These are phyloP conservation scores for Apiospora kogelbergensis DNA, from an alignment of 2,329 filamentous ascomycete genomes.

Conservation along the genomic window DNA sequence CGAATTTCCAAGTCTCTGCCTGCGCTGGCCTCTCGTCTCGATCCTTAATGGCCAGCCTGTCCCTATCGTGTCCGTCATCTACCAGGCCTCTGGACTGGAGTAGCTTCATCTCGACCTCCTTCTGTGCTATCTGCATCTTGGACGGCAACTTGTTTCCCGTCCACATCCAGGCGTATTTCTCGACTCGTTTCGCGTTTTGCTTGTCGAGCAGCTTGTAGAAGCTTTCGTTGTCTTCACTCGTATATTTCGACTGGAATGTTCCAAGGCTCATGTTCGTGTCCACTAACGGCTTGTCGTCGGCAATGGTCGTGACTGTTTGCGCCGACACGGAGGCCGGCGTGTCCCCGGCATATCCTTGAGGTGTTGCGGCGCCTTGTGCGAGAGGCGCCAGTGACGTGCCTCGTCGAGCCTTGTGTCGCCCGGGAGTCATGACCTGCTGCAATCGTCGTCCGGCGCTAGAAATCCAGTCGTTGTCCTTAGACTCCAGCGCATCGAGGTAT, in stretches of 20 bases:
- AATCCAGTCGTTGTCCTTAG: slow-evolving; percentile 84
- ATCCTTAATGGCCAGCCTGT: slow-evolving; percentile 65
- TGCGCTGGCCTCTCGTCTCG: slow-evolving; percentile 71
- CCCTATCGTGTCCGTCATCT: slow-evolving; percentile 58
- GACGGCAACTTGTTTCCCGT: slow-evolving; percentile 80
- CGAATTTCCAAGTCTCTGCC: slow-evolving; percentile 72
- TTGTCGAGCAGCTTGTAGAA: slow-evolving; percentile 91
- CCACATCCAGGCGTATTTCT: slow-evolving; percentile 90
- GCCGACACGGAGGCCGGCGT: slow-evolving; percentile 66
- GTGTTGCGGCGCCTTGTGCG: slow-evolving; percentile 53
- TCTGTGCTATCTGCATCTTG: slow-evolving; percentile 74
- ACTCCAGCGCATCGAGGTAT: slow-evolving; percentile 88
- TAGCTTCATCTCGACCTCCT: slow-evolving; percentile 57
- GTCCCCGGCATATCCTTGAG: slow-evolving; percentile 66
- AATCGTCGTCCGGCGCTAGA: slow-evolving; percentile 72
- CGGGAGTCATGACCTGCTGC: slow-evolving; percentile 79
- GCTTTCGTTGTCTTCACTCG: slow-evolving; percentile 95
- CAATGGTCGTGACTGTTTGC: slow-evolving; percentile 33
- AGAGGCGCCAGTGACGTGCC: slow-evolving; percentile 32
- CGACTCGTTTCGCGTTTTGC: slow-evolving; percentile 80
- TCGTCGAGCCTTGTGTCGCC: slow-evolving; percentile 42
- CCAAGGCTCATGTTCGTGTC: slow-evolving; percentile 80
- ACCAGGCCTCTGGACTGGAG: slow-evolving; percentile 44
- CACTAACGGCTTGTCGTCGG: slow-evolving; percentile 47
- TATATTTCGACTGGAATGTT: slow-evolving; percentile 89